These are phyloP conservation scores for Metschnikowia aberdeeniae DNA, from an alignment of 805 yeast genomes.

Conservation along the genomic window DNA sequence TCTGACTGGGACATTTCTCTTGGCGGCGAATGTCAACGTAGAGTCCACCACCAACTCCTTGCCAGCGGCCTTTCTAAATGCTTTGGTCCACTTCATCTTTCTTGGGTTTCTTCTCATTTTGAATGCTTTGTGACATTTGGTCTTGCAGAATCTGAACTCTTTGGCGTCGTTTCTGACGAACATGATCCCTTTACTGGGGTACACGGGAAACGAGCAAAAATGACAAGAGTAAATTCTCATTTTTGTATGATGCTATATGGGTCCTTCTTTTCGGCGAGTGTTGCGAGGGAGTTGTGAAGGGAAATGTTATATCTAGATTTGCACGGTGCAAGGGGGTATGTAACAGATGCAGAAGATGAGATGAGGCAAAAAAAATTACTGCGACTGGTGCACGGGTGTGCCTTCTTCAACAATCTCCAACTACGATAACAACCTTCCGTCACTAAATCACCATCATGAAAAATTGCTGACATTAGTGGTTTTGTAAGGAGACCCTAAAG, in stretches of 20 bases:
- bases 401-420: neutral
- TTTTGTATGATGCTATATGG: conserved; percentile 11
- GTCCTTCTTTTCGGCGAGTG: neutral
- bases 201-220: conserved; percentile 95
- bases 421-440: neutral
- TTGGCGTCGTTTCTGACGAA: conserved; percentile 98
- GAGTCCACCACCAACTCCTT: conserved; percentile 97
- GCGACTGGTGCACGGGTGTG: conserved; percentile 17
- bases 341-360: conserved; percentile 10
- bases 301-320: conserved; percentile 2
- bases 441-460: too few species aligned
- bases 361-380: conserved; percentile 13
- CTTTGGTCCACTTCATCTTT: conserved; percentile 97
- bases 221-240: conserved; percentile 93
- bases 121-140: conserved; percentile 96
- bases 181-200: conserved; percentile 85
- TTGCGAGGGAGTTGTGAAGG: conserved; percentile 6
- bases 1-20: conserved; percentile 97
- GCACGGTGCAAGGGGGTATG: conserved; percentile 4
- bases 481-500: too few species aligned
- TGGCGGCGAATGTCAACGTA: conserved; percentile 91
- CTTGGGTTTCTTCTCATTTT: conserved; percentile 98
- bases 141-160: conserved; percentile 94
- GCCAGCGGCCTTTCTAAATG: conserved; percentile 98
- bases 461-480: too few species aligned